A percentile compares a stretch with the other conserved stretches of the same genome.
Conservation (phyloP, 768 basidiomycete species). For the Auriscalpium orientale region DNA sequence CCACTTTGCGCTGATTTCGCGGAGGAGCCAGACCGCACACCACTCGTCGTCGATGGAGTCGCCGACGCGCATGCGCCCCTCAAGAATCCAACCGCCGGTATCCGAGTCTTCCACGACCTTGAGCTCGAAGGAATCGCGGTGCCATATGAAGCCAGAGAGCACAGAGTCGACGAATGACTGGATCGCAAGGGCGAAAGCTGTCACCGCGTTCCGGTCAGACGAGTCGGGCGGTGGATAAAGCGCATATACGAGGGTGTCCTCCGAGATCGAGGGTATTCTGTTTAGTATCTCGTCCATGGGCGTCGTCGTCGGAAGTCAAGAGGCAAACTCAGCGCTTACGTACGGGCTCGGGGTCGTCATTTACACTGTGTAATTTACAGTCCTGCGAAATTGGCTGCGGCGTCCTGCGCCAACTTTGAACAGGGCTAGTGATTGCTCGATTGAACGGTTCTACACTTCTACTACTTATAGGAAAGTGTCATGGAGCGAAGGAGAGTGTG, state of each 20-base stretch:
- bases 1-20: slow-evolving; percentile 70
- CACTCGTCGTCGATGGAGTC: slow-evolving; percentile 99
- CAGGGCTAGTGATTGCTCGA: too few species aligned
- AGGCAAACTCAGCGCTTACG: too few species aligned
- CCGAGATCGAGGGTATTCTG: slow-evolving; percentile 67
- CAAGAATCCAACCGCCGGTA: slow-evolving; percentile 48
- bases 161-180: slow-evolving; percentile 43
- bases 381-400: too few species aligned
- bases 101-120: slow-evolving; percentile 50
- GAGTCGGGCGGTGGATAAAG: slow-evolving; percentile 53
- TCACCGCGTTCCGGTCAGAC: slow-evolving; percentile 52
- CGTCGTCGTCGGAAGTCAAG: too few species aligned
- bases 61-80: slow-evolving; percentile 85
- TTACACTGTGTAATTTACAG: too few species aligned
- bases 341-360: too few species aligned
- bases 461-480: too few species aligned
- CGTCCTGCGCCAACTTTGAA: too few species aligned
- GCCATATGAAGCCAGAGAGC: slow-evolving; percentile 69
- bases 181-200: slow-evolving; percentile 65
- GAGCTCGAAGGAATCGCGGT: slow-evolving; percentile 75
- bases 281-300: slow-evolving; percentile 51
- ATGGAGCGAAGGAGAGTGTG: too few species aligned
- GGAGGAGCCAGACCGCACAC: slow-evolving; percentile 86
- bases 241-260: slow-evolving; percentile 77
- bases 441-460: too few species aligned